A percentile compares a stretch with the other conserved stretches of the same genome.
Conservation (phyloP, 306 rosid genomes). For the Quercus aquifolioides region DNA sequence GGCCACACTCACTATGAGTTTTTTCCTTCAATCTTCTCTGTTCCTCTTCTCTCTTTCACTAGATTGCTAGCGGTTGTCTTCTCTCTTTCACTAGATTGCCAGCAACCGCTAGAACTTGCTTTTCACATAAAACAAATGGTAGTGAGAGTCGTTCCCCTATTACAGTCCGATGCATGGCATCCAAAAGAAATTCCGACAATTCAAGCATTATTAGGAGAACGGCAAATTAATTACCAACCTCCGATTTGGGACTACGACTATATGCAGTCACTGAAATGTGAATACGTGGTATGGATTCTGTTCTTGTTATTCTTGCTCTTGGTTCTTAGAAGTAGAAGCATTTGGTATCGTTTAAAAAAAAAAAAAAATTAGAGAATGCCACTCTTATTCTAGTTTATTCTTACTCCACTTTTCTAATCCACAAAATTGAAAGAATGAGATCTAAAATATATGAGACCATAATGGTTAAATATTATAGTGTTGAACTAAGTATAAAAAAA, state of each 20-base stretch:
- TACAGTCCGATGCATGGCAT: background rate
- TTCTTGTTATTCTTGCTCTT: background rate
- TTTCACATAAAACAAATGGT: background rate
- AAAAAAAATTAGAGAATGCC: no score
- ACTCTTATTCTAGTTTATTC: no score
- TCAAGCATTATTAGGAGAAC: background rate
- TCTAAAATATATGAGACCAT: no score
- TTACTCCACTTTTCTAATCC: no score
- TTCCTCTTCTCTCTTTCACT: background rate
- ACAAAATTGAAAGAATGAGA: no score
- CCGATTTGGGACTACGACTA: slow-evolving; percentile 5
- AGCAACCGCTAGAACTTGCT: background rate
- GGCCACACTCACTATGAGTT: background rate
- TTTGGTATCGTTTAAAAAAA: no score
- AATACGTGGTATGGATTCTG: background rate
- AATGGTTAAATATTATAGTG: no score
- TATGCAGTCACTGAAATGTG: background rate
- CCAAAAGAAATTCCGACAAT: background rate
- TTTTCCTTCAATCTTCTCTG: background rate
- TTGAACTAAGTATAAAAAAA: no score
- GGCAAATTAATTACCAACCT: slow-evolving; percentile 17
- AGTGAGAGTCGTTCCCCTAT: background rate
- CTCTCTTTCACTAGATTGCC: background rate
- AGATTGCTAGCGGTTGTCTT: background rate
- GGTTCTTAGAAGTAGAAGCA: background rate